Evolutionary conservation across 441 rosid species (phyloP), one percentile per base, ranked within the genome.

Genomic region (Jatropha multifida): DNA sequence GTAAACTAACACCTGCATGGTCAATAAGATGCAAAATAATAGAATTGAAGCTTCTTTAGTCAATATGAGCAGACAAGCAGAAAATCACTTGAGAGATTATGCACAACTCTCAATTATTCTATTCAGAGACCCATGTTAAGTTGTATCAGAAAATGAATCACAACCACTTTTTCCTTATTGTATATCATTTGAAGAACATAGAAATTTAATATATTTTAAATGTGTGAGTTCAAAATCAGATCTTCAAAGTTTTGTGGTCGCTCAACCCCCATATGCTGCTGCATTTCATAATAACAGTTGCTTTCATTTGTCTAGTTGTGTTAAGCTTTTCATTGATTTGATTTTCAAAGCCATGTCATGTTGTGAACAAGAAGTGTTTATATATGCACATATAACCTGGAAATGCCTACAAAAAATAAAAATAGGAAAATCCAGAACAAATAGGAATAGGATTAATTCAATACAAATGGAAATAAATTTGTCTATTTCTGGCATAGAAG

Each of bases 1-100:
- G 87, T 93, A 94, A 73, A 94, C 97, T 12, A 94, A 83, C 48
- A 86, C 97, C 97, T 94, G 87, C 80, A 82, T 69, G 15, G 55
- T 61, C 49, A 76, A 48, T 7, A 46, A 7, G 20, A 40, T n/a
- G 55, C 8, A 23, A 9, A 52, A 37, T 32, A 7, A 70, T 4
- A 37, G 6, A 27, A 69, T 7, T 9, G 32, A 32, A 32, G 18
- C 55, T 42, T 3, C 27, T 15, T 0, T n/a, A 44, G 44, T 42
- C 40, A 20, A 52, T 0, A 14, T 32, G 40, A 32, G 3, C 26
- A 51, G 2, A 46, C 44, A 56, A 13, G 6, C 17, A 7, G 13
- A 68, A 18, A 68, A 26, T 32, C 7, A 23, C 7, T 3, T 4
- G 37, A 66, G 10, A 66, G 10, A 46, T 20, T 2, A 66, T 54